Percentiles rank a stretch among this genome's conserved stretches.
These are phyloP conservation scores for Colletotrichum ledebouriae DNA, from an alignment of 2,329 filamentous ascomycete genomes.

Conservation along the genomic window DNA sequence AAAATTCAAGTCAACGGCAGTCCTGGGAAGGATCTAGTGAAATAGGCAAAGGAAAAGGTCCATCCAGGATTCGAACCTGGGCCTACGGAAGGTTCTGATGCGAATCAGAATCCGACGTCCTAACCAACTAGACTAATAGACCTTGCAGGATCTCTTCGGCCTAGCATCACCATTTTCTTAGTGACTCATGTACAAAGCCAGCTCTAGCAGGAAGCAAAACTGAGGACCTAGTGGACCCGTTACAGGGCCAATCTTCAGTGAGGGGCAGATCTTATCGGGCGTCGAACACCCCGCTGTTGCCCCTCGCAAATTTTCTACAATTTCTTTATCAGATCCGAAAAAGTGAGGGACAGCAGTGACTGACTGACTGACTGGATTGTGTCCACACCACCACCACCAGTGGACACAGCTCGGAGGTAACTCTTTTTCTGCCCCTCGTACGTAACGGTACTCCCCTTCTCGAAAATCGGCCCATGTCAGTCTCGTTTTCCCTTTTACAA, in stretches of 20 bases:
- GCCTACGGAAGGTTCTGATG: slow-evolving; percentile 33
- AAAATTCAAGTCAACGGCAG: background rate
- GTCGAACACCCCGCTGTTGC: slow-evolving; percentile 21
- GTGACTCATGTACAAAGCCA: fast-evolving
- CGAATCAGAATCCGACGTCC: slow-evolving; percentile 41
- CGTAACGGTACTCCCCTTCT: slow-evolving; percentile 1
- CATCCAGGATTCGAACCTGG: slow-evolving; percentile 43
- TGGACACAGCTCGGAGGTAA: slow-evolving; percentile 36
- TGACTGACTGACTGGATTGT: slow-evolving; percentile 1
- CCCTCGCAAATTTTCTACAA: slow-evolving; percentile 40
- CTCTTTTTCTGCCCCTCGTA: slow-evolving; percentile 17
- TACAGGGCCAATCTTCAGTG: background rate
- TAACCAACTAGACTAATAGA: slow-evolving; percentile 44
- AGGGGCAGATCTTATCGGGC: too few species aligned
- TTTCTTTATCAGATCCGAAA: slow-evolving; percentile 38
- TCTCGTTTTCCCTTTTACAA: background rate
- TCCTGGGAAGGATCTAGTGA: fast-evolving
- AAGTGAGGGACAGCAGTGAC: slow-evolving; percentile 2
- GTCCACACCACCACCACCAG: slow-evolving; percentile 7
- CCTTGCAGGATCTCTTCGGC: background rate
- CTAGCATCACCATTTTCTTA: fast-evolving
- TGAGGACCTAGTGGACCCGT: background rate
- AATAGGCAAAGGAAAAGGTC: slow-evolving; percentile 3
- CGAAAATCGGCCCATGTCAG: slow-evolving; percentile 31
- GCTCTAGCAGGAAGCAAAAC: background rate